Evolutionary conservation across 2,329 filamentous ascomycete species (phyloP), one percentile per base, ranked within the genome.

Genomic region (Epichloe elymi): DNA sequence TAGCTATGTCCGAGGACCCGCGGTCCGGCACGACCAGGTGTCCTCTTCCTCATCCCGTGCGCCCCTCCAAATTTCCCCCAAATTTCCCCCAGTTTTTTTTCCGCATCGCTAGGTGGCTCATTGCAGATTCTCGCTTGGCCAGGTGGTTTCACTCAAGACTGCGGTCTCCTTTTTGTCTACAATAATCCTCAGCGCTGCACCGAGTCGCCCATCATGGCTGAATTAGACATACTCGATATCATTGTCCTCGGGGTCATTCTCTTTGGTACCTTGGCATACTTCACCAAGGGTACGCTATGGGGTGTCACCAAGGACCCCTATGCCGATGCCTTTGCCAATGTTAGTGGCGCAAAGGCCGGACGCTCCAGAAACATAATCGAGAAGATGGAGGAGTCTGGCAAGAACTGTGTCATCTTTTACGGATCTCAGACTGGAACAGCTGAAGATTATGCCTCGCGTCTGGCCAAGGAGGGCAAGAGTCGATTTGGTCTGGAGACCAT

Each of bases 351-450:
- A 57, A 94, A 88, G 72, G 76, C 85, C 10, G 88, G 84, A 59
- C 90, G 89, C 74, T 91, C 90, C 54, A 79, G 93, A 60, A 90
- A 96, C 68, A 90, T 98, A 56, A 66, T 96, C 54, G 87, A 97
- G 76, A 95, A 95, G 73, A 86, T 98, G 83, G 87, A 96, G 20
- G 89, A 97, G 73, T 83, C 82, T 11, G 85, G 83, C 68, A 98
- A 97, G 75, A 97, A 98, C 73, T 96, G 91, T 68, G 85, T 98
- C 57, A 85, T 98, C 62, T 96, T 98, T 75, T 98, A 96, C 67
- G 93, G 93, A 59, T 98, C 93, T 35, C 93, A 98, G 73, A 98
- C 93, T 19, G 93, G 93, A 62, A 98, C 93, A 40, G 93, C 93
- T 47, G 94, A 98, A 72, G 93, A 98, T 69, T 98, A 98, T 65